Evolutionary conservation across 495 filamentous ascomycete species (phyloP), one percentile per base, ranked within the genome.

Genomic region (Penicillium riverlandense): DNA sequence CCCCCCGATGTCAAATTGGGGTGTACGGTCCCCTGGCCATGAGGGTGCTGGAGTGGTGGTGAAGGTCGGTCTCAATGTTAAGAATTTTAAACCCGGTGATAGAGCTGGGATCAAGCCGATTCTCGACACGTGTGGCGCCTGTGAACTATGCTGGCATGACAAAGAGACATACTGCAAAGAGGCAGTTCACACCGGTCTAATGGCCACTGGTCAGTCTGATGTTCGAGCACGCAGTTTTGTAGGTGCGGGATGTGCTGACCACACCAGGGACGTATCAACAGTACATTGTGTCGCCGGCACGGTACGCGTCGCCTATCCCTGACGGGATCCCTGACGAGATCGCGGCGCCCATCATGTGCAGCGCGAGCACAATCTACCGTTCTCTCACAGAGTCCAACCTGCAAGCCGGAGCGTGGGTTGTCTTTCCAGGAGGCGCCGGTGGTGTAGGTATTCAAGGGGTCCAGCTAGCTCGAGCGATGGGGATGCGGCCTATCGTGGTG

Each of bases 251-350:
- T 4, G 22, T 22, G 10, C 33, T 47, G 12, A 37, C 32, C 9
- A 22, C 34, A 4, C 8, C 31, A 58, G 81, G 81, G 0, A 86
- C 80, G 0, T 86, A 85, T 53, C 80, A 83, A 58, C 77, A 85
- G 57, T 86, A 84, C 45, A 72, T 78, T n/a, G 55, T 82, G 13
- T 74, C 72, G 0, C 75, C 79, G 7, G 79, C 79, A 0, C 74
- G 73, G 39, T 80, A 84, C 48, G 79, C 83, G 3, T 82, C 82
- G 0, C 80, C 77, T 2, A 82, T 85, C 48, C 82, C 83, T 5
- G 80, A 82, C 11, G 67, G 59, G 6, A 60, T 85, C n/a, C 62
- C 65, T 1, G 75, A 75, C 15, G 76, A 75, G 36, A 52, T 77
- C 13, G 81, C 80, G 5, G 82, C 78, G 1, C 82, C 82, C 1